Percentiles rank a stretch among this genome's conserved stretches.
These are phyloP conservation scores for Smallanthus sonchifolius DNA, from an alignment of 129 eudicot genomes.

Conservation along the genomic window DNA sequence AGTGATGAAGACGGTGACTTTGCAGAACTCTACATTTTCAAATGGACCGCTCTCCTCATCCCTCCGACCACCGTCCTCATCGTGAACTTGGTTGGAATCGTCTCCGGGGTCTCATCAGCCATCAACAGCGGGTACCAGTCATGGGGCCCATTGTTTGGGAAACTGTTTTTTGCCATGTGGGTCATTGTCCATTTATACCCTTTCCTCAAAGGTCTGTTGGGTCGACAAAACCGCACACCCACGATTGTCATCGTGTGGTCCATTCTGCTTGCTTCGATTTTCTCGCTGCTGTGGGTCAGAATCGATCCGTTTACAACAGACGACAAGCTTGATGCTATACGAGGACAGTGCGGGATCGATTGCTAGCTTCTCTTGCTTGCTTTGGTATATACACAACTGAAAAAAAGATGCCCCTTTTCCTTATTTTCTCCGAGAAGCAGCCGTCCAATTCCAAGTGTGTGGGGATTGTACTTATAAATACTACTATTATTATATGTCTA, in stretches of 20 bases:
- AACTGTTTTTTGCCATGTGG: constrained; percentile 68
- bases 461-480: constrained; percentile 5
- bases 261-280: constrained; percentile 61
- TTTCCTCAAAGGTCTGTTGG: constrained; percentile 63
- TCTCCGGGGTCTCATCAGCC: constrained; percentile 64
- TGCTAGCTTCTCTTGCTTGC: constrained; percentile 29
- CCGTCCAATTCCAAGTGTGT: not conserved
- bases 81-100: constrained; percentile 56
- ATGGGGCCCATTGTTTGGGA: constrained; percentile 72
- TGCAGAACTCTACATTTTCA: constrained; percentile 64
- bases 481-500: not conserved
- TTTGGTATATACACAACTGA: constrained; percentile 24
- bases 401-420: constrained; percentile 10
- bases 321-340: constrained; percentile 27
- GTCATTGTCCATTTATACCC: constrained; percentile 70
- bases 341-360: constrained; percentile 51
- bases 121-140: constrained; percentile 63
- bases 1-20: constrained; percentile 58
- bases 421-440: not conserved
- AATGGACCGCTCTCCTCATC: constrained; percentile 67
- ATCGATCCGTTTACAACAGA: constrained; percentile 49
- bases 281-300: constrained; percentile 64
- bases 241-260: constrained; percentile 77
- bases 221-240: constrained; percentile 50
- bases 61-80: constrained; percentile 67